These are phyloP conservation scores for Beta vulgaris DNA, from an alignment of 148 eudicot species.

Conservation along the genomic window DNA sequence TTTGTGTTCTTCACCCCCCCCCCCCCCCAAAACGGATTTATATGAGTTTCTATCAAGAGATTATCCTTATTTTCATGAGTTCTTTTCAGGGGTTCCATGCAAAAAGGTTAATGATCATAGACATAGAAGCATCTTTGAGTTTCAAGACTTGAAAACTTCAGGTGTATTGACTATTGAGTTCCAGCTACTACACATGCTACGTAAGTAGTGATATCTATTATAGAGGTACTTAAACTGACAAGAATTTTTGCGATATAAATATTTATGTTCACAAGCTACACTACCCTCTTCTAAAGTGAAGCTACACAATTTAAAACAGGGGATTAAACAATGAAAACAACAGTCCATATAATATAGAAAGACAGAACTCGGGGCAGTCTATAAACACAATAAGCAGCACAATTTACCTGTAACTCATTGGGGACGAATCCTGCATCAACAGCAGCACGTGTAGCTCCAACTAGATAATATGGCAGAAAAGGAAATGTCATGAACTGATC, in stretches of 20 bases:
- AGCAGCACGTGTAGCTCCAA: conserved; percentile 98
- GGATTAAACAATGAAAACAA: not conserved
- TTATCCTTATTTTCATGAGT: not conserved
- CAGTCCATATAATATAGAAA: too few relatives aligned
- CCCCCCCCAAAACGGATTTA: not conserved
- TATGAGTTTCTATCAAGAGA: not conserved
- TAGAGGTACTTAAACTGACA: not conserved
- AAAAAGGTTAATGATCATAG: not conserved
- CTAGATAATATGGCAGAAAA: conserved; percentile 33
- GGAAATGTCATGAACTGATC: not conserved
- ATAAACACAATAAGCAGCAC: not conserved
- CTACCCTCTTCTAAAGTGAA: not conserved
- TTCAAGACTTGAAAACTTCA: not conserved
- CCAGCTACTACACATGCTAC: not conserved
- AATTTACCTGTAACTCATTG: conserved; percentile 81
- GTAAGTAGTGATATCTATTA: not conserved
- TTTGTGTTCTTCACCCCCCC: not conserved
- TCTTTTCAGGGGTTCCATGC: not conserved
- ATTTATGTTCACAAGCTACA: not conserved
- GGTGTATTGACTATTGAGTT: not conserved
- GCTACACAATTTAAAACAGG: not conserved
- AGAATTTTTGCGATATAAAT: not conserved
- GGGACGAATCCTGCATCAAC: conserved; percentile 98
- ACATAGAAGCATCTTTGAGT: not conserved
- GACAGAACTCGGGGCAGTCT: not conserved